A percentile compares a stretch with the other conserved stretches of the same genome.
Evolutionary conservation across 192 early-diverging fungal genomes (phyloP).

Genomic region (Linnemannia hyalina): DNA sequence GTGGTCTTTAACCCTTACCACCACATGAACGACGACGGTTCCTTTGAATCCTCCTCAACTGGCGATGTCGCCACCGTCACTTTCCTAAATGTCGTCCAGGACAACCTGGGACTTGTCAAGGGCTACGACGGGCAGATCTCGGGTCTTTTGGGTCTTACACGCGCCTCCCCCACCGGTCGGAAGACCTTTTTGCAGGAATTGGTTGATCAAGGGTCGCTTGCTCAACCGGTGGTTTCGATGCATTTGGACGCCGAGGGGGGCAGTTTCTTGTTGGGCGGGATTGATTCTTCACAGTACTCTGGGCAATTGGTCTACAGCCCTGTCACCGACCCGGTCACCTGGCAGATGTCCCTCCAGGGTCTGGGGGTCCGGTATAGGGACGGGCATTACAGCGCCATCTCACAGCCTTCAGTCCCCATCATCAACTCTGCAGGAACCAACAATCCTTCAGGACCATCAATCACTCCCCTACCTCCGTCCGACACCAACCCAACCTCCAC

Average conservation of each 20-base stretch:
- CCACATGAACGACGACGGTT: not conserved
- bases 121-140: conserved; percentile 34
- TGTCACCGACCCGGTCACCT: conserved; percentile 36
- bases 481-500: not conserved
- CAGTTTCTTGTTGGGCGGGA: conserved; percentile 28
- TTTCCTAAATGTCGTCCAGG: conserved; percentile 38
- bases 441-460: not conserved
- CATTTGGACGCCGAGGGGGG: conserved; percentile 17
- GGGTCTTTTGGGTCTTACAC: conserved; percentile 29
- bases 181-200: conserved; percentile 40
- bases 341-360: conserved; percentile 39
- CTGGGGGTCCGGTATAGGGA: conserved; percentile 10
- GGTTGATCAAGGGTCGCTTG: conserved; percentile 27
- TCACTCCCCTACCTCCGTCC: not conserved
- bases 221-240: conserved; percentile 25
- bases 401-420: not conserved
- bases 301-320: conserved; percentile 26
- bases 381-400: not conserved
- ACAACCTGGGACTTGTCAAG: conserved; percentile 25
- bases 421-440: not conserved
- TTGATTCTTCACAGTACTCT: conserved; percentile 21
- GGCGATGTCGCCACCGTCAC: conserved; percentile 15
- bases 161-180: conserved; percentile 24
- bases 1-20: not conserved
- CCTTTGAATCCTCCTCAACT: not conserved